Conservation (phyloP, 306 rosid species). For the Canavalia gladiata region DNA sequence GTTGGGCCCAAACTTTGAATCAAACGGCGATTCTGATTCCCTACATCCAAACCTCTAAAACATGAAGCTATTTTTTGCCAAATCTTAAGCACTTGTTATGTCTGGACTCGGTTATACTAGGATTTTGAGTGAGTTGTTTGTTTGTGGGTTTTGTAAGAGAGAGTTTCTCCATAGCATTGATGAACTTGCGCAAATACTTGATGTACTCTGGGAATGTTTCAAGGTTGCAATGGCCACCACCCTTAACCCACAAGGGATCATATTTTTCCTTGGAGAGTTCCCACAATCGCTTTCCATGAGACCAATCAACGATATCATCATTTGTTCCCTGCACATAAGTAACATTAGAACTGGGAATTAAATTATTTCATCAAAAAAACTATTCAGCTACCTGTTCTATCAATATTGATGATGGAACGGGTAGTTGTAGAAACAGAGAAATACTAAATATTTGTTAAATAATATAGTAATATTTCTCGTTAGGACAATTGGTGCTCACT, state of each 20-base stretch:
- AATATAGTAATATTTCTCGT: not conserved
- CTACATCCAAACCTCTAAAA: constrained; percentile 38
- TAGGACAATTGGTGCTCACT: not conserved
- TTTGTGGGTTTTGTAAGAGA: constrained; percentile 53
- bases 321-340: constrained; percentile 82
- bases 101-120: constrained; percentile 81
- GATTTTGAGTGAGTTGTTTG: constrained; percentile 71
- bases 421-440: constrained; percentile 6
- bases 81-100: constrained; percentile 95
- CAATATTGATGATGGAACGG: not conserved
- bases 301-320: constrained; percentile 92
- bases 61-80: constrained; percentile 61
- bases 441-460: not conserved
- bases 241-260: constrained; percentile 97
- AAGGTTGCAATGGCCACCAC: constrained; percentile 99
- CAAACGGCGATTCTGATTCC: constrained; percentile 46
- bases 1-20: constrained; percentile 38
- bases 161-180: constrained; percentile 90
- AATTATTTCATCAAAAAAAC: not conserved
- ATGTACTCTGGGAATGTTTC: constrained; percentile 95
- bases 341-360: constrained; percentile 36
- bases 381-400: too few relatives aligned
- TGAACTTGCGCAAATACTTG: constrained; percentile 89
- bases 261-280: constrained; percentile 95
- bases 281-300: constrained; percentile 98